These are phyloP conservation scores for Prunus fruticosa DNA, from an alignment of 306 rosid genomes.

Conservation along the genomic window DNA sequence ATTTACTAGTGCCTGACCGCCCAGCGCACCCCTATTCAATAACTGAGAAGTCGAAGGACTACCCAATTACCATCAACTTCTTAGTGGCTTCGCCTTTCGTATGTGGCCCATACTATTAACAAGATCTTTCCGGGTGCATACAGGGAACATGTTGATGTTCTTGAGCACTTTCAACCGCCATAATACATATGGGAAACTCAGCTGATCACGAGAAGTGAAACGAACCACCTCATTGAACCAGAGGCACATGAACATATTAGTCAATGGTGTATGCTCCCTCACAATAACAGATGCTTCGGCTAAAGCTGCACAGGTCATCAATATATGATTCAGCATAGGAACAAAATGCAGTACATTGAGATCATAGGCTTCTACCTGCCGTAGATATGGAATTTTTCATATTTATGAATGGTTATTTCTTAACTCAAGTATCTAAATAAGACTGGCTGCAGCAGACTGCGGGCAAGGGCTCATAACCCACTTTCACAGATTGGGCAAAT, in stretches of 20 bases:
- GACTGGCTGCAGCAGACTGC: background rate
- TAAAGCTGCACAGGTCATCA: slow-evolving; percentile 60
- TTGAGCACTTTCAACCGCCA: slow-evolving; percentile 73
- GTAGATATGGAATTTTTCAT: background rate
- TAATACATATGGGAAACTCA: slow-evolving; percentile 87
- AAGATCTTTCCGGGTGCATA: slow-evolving; percentile 95
- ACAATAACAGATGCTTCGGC: slow-evolving; percentile 87
- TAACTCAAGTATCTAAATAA: background rate
- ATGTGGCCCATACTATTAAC: slow-evolving; percentile 97
- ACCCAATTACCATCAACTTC: slow-evolving; percentile 16
- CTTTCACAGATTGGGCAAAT: background rate
- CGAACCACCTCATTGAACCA: slow-evolving; percentile 97
- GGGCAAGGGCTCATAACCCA: background rate
- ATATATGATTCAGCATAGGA: slow-evolving; percentile 5
- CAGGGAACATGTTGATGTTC: slow-evolving; percentile 74
- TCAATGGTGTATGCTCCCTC: slow-evolving; percentile 66
- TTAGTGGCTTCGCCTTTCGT: slow-evolving; percentile 85
- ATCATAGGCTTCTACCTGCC: background rate
- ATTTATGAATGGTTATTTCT: background rate
- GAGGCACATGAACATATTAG: slow-evolving; percentile 75
- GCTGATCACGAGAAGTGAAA: slow-evolving; percentile 93
- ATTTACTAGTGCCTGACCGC: background rate
- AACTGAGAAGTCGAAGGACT: background rate
- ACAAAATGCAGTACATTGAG: background rate
- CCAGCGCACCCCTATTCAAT: background rate